Evolutionary conservation across 1,139 yeast genomes (phyloP), one percentile per base, ranked within the genome.

Genomic region (Debaryomyces psychrophilus): DNA sequence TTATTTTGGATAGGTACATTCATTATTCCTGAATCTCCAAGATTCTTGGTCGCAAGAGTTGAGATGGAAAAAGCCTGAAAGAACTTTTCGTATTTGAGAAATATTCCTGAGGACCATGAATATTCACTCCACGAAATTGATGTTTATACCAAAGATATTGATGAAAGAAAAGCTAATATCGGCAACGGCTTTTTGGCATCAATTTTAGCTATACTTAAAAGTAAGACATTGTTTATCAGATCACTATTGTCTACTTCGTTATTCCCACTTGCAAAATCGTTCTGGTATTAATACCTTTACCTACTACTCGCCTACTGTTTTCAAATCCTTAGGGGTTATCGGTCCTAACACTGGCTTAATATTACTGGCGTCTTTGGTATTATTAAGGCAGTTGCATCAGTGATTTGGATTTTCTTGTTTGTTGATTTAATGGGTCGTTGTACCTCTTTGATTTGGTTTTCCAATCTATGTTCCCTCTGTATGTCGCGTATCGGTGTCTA

Each of bases 361-460:
- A 39, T 76, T 11, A 82, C 87, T 3, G 86, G 86, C 48, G 71
- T 81, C 39, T 82, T 81, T 60, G 83, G 86, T 31, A 65, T 80
- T 27, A 64, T 77, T 36, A 79, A 80, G 53, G 73, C 76, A 7
- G 57, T 67, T 4, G 67, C 77, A 1, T 67, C 80, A 4, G 60
- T 77, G 15, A 48, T 69, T 11, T 71, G 79, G 71, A 73, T 78
- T 2, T 65, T 77, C 48, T 69, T 70, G 48, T 58, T 77, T 22
- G 76, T 79, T 23, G 83, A 79, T 56, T 53, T 57, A 33, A 57
- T 73, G 50, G 84, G 82, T 20, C 68, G 83, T 54, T 71, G 81
- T 45, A 59, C 67, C 3, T 72, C 82, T 1, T 71, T 77, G 44
- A 62, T 76, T 50, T 54, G 57, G 46, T 73, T 76, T 27, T 54